A percentile compares a stretch with the other conserved stretches of the same genome.
These are phyloP conservation scores for Penicillium turbatum DNA, from an alignment of 495 filamentous ascomycete species.

Conservation along the genomic window DNA sequence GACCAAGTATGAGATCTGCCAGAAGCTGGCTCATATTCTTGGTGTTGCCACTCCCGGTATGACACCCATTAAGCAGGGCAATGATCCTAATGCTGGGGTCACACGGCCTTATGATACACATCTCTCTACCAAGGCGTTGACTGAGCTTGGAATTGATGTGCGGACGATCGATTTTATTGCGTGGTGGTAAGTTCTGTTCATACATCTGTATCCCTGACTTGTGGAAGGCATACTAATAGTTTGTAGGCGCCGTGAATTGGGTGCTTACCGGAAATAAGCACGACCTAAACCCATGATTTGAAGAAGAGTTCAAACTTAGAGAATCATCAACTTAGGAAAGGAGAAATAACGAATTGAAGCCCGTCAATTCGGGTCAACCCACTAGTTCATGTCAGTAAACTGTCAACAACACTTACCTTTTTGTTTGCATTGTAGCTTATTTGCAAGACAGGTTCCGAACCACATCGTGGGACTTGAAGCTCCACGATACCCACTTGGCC, in stretches of 20 bases:
- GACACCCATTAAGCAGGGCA: slow-evolving; percentile 65
- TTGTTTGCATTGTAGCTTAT: no score
- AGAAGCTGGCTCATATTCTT: slow-evolving; percentile 75
- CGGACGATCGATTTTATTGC: slow-evolving; percentile 68
- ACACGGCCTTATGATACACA: slow-evolving; percentile 88
- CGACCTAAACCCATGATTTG: not conserved
- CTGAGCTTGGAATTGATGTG: slow-evolving; percentile 73
- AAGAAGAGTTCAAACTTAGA: slow-evolving; percentile 2
- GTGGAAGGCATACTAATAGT: slow-evolving; percentile 14
- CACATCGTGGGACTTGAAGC: not conserved
- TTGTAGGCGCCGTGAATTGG: slow-evolving; percentile 39
- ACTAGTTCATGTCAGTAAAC: no score
- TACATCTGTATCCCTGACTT: slow-evolving; percentile 13
- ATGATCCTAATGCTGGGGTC: slow-evolving; percentile 69
- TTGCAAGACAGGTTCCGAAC: not conserved
- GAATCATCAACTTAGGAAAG: not conserved
- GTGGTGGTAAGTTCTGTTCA: slow-evolving; percentile 68
- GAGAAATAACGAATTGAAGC: not conserved
- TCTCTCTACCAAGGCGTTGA: slow-evolving; percentile 70
- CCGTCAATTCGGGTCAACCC: not conserved
- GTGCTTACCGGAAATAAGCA: slow-evolving; percentile 35
- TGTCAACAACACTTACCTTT: no score
- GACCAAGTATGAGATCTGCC: slow-evolving; percentile 90
- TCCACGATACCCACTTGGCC: not conserved
- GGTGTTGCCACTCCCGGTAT: slow-evolving; percentile 70